phyloP scores from a whole-genome alignment of 192 early-diverging fungal genomes.

The Podila horticola region DNA sequence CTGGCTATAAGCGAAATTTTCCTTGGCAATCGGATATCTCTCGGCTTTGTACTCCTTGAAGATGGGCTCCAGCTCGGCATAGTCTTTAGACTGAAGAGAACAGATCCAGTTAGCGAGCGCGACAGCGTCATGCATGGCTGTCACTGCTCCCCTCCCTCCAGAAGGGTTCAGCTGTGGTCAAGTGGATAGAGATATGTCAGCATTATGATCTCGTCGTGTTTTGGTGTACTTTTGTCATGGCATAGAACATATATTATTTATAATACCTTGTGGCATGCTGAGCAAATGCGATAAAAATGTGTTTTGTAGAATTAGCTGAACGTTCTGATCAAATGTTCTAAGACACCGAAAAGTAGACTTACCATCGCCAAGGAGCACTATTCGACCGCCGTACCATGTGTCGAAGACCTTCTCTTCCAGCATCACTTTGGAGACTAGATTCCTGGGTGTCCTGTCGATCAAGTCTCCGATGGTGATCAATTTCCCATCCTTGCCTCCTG shows the following conservation, averaged over 20 bases:
- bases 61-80: not conserved
- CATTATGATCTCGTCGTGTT: not conserved
- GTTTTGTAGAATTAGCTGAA: not conserved
- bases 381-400: slow-evolving; percentile 28
- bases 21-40: not conserved
- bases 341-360: not conserved
- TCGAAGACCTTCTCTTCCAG: slow-evolving; percentile 41
- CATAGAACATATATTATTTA: too few species aligned
- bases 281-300: too few species aligned
- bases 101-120: slow-evolving; percentile 9
- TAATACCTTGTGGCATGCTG: too few species aligned
- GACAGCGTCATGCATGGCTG: slow-evolving; percentile 3
- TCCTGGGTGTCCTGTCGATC: slow-evolving; percentile 21
- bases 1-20: not conserved
- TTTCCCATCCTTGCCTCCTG: slow-evolving; percentile 3
- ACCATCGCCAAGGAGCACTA: slow-evolving; percentile 33
- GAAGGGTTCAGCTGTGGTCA: not conserved
- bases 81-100: not conserved
- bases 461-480: slow-evolving; percentile 18
- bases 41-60: slow-evolving; percentile 7
- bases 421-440: slow-evolving; percentile 33
- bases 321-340: not conserved
- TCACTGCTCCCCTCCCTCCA: not conserved
- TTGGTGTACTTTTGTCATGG: too few species aligned
- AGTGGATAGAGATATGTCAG: too few species aligned